phyloP scores from a whole-genome alignment of 441 rosid species.

The Iberis amara region DNA sequence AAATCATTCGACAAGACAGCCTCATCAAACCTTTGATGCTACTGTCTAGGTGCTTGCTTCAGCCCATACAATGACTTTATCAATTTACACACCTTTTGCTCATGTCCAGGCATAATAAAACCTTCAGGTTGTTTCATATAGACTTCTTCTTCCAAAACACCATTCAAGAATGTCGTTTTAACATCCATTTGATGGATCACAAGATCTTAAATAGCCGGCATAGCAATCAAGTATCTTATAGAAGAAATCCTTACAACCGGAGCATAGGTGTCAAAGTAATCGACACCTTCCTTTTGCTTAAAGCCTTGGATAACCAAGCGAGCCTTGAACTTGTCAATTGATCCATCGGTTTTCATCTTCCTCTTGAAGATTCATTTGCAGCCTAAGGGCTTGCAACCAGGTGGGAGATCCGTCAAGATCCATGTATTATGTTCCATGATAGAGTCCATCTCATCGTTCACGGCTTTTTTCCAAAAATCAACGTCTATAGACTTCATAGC shows the following conservation, averaged over 20 bases:
- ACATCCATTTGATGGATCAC: not conserved
- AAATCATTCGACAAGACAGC: conserved; percentile 4
- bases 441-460: conserved; percentile 10
- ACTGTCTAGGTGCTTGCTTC: conserved; percentile 23
- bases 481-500: not conserved
- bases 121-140: not conserved
- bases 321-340: not conserved
- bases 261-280: conserved; percentile 6
- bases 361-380: conserved; percentile 12
- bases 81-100: not conserved
- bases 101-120: not conserved
- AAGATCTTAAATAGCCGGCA: not conserved
- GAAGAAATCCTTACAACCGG: not conserved
- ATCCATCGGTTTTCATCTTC: conserved; percentile 9
- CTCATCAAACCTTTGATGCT: conserved; percentile 25
- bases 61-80: conserved; percentile 9
- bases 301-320: not conserved
- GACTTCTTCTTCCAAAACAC: not conserved
- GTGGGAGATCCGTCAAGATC: conserved; percentile 1
- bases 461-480: conserved; percentile 6
- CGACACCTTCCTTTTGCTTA: conserved; percentile 1
- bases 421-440: not conserved
- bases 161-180: not conserved
- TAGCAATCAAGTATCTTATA: not conserved
- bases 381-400: not conserved